Evolutionary conservation across 495 filamentous ascomycete genomes (phyloP), one percentile per base, ranked within the genome.

Genomic region (Xylaria acuta): DNA sequence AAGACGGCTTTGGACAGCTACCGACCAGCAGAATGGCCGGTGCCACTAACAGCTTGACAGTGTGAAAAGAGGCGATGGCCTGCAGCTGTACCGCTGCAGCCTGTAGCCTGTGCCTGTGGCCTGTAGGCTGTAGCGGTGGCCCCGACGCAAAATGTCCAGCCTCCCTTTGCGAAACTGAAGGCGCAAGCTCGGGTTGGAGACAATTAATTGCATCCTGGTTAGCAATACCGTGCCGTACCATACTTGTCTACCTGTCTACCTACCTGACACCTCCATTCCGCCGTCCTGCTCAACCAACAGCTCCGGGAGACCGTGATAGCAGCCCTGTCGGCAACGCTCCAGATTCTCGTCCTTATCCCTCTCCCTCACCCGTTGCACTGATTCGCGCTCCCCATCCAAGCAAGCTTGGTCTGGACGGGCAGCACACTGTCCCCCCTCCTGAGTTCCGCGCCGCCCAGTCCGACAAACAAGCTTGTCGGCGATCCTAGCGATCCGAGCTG

Each of bases 401-500:
- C 51, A 60, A 60, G 27, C 36, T 56, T 56, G 32, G 53, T 56
- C 58, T n/a, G 20, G 49, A 36, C 49, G 18, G 40, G 45, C 43
- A 49, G 60, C 51, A 60, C 69, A 54, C 62, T 60, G 67, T 70
- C 72, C 68, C 51, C 45, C 54, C 60, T 49, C 63, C 72, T 27
- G 51, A 74, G 43, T 12, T 66, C 49, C 45, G 64, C 72, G 64
- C n/a, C 72, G 72, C 70, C 75, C 72, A 72, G 72, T 67, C 73
- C 75, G 75, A 70, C 75, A 70, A 71, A 59, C 38, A 71, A 62
- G 41, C 74, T 73, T 30, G 70, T 74, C 66, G 64, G 45, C 20
- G 27, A 53, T 27, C 36, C 22, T 69, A 70, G 72, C 70, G 71
- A 75, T 71, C 72, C 75, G 65, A 75, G 77, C 70, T 72, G 76